Evolutionary conservation across 2,329 filamentous ascomycete species (phyloP).

Genomic region (Westerdykella aurantiaca): DNA sequence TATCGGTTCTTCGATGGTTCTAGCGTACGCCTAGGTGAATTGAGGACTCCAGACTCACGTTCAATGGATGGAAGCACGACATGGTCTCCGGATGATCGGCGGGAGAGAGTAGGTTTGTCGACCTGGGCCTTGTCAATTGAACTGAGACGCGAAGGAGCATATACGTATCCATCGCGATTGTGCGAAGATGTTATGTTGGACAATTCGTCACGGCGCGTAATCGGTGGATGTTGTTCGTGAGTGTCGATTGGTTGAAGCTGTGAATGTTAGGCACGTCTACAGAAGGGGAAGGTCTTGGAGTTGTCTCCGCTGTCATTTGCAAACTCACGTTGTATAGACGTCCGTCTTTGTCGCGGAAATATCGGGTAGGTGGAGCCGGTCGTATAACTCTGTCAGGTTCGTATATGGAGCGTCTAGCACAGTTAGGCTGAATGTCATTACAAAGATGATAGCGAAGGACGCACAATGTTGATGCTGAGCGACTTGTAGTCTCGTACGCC

Average conservation of each 20-base stretch:
- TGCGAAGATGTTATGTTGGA: slow-evolving; percentile 8
- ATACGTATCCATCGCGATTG: slow-evolving; percentile 11
- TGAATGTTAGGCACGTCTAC: slow-evolving; percentile 14
- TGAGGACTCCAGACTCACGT: slow-evolving; percentile 18
- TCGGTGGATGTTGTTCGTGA: slow-evolving; percentile 3
- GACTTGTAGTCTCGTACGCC: slow-evolving; percentile 5
- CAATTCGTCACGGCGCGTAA: slow-evolving; percentile 13
- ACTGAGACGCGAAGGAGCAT: slow-evolving; percentile 9
- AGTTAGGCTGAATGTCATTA: slow-evolving; percentile 1
- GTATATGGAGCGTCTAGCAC: slow-evolving; percentile 6
- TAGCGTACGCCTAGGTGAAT: slow-evolving; percentile 11
- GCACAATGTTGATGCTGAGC: not conserved
- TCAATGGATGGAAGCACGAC: slow-evolving; percentile 32
- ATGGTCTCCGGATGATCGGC: slow-evolving; percentile 27
- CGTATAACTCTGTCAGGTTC: slow-evolving; percentile 3
- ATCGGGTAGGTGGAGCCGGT: slow-evolving; percentile 11
- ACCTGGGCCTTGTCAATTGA: slow-evolving; percentile 10
- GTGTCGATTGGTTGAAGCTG: slow-evolving; percentile 29
- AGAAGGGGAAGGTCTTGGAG: slow-evolving; percentile 6
- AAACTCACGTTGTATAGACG: slow-evolving; percentile 33
- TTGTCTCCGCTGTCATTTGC: slow-evolving; percentile 9
- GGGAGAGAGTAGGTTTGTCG: slow-evolving; percentile 10
- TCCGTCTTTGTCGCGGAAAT: slow-evolving; percentile 23
- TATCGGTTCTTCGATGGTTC: too few relatives aligned
- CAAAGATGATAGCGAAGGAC: slow-evolving; percentile 14